Base-by-base conservation (phyloP, 1,284 basidiomycete genomes). In the Boletus smithii region DNA sequence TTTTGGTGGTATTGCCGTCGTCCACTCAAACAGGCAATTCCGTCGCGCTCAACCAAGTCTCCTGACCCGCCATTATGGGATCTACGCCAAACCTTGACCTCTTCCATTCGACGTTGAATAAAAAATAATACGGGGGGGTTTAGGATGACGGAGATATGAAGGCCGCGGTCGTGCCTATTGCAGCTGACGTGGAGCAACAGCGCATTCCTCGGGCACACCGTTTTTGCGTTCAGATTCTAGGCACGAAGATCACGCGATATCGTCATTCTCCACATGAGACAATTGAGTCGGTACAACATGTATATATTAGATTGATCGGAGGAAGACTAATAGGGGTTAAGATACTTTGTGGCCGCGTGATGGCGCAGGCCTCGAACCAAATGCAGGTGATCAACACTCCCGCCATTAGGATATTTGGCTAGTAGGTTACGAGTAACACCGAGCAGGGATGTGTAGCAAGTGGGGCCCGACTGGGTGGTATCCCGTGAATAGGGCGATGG, bases 91-190 rank as follows among this genome's bases (percentile, higher is more conserved):
- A 29, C n/a, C n/a, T 16, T 20, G 41, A 20, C 6, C 44, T 16
- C 22, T 50, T 55, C 39, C 26, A 33, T 44, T 50, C 37, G 36
- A 30, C 16, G 39, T 30, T 36, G 29, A 37, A 48, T 39, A 46
- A 52, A 46, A 46, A 36, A 33, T n/a, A 44, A 40, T 23, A 27
- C 17, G 31, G 23, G 20, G 14, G 29, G 22, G 2, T 11, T 20
- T 26, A 42, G 48, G 39, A 45, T 22, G 35, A 57, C 54, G 53
- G 58, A 49, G 49, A 43, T 53, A 32, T 34, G 38, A 43, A 53
- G 20, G 32, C 58, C 53, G 56, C 56, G 53, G 55, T 34, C 27
- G 40, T 55, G 29, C 45, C 39, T 42, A 18, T 30, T 29, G 14
- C 31, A 32, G 11, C 32, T 34, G 29, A 30, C 26, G 17, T 11